These are phyloP conservation scores for Stephania japonica DNA, from an alignment of 164 flowering plant species.

Conservation along the genomic window DNA sequence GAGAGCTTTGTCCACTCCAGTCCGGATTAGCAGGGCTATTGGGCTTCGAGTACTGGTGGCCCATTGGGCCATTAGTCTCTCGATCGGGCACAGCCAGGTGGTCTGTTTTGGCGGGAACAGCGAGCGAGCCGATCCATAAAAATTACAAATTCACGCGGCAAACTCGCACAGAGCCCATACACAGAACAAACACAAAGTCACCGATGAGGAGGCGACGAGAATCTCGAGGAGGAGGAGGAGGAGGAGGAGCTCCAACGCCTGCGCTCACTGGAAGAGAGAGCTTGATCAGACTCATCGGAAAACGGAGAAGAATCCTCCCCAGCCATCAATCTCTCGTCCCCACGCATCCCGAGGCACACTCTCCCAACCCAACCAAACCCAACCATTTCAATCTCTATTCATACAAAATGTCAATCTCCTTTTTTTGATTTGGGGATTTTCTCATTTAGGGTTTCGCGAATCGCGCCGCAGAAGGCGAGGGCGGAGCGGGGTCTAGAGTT, in stretches of 20 bases:
- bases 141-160: neutral
- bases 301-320: slow-evolving; percentile 68
- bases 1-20: too few relatives aligned
- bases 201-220: neutral
- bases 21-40: too few relatives aligned
- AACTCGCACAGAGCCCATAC: neutral
- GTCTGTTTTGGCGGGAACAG: neutral
- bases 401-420: neutral
- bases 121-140: neutral
- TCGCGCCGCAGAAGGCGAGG: slow-evolving; percentile 9
- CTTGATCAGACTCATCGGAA: slow-evolving; percentile 63
- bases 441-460: slow-evolving; percentile 11
- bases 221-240: neutral
- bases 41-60: too few relatives aligned
- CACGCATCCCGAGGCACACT: slow-evolving; percentile 16
- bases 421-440: neutral
- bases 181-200: neutral
- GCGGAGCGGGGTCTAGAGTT: slow-evolving; percentile 9
- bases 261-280: slow-evolving; percentile 77
- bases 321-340: slow-evolving; percentile 40
- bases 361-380: too few relatives aligned
- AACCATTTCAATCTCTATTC: slow-evolving; percentile 9
- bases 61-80: too few relatives aligned
- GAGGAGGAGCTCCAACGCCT: neutral
- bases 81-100: too few relatives aligned